Base-by-base conservation (phyloP, 805 yeast species). In the Cyberlindnera mycetangii region DNA sequence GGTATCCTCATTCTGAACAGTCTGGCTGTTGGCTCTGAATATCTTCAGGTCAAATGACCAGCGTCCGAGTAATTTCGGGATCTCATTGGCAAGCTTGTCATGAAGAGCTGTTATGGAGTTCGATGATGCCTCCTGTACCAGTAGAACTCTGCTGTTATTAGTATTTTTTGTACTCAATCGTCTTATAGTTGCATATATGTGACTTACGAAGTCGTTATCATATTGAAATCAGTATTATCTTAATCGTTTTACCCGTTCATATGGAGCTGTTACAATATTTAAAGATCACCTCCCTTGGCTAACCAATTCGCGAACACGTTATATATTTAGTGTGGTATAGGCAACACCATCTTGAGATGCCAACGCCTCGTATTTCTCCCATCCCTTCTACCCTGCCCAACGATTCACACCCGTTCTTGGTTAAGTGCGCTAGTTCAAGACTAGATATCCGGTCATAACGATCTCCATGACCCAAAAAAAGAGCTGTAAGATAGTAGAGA, bases 31-130 rank as follows among this genome's bases (percentile, higher is more conserved):
- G 53, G 80, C 82, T 28, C 85, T 65, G 60, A 80, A 85, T 30
- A 87, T 76, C 55, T 77, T 81, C 51, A 85, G 72, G 41, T 77
- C 85, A 53, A 85, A 81, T 33, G 68, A 70, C 95, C 95, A 86
- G 36, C 79, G 72, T 2, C 79, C 89, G 22, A 75, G 66, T 2
- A 73, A 56, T 15, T 74, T 69, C 1, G 93, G 90, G 14, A 83
- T 69, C 49, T 80, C 81, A 53, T 83, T 83, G 4, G 84, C 75
- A 14, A 87, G 72, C 44, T 76, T 74, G 60, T 87, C 95, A 58
- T 85, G 89, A 55, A 85, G 77, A 35, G 76, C 74, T 0, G 85
- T 70, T 25, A 86, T 83, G 5, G 85, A 75, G 39, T 76, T 81
- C 2, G 85, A 83, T 3, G 74, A 58, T 5, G 76, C 74, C 50